Evolutionary conservation across 2,329 filamentous ascomycete genomes (phyloP), one percentile per base, ranked within the genome.

Genomic region (Neonectria coccinea): DNA sequence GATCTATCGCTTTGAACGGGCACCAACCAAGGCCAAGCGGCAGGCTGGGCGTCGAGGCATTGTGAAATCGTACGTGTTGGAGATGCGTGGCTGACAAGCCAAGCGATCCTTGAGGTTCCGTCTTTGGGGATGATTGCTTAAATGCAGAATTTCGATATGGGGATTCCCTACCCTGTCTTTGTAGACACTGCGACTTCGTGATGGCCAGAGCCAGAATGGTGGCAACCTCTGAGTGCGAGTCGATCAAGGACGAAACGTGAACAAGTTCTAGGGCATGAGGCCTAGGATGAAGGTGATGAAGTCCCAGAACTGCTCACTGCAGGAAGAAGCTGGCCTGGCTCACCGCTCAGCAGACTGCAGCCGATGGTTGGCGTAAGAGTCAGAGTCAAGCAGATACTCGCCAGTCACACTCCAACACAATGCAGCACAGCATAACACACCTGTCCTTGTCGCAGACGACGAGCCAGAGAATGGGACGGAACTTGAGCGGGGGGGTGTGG

Each of bases 1-100:
- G 71, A 73, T 73, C 69, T 48, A 68, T 72, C 68, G 45, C 52
- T n/a, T 59, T 60, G 33, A 45, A 59, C 27, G 51, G 51, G 33
- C 33, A 44, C 42, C 53, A 50, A 51, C 51, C 36, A 47, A 63
- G 60, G 29, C 56, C 52, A 22, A 60, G 52, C 44, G 44, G 29
- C 50, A 52, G 55, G 59, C 57, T 65, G 59, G 59, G 55, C 62
- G 64, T 64, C 54, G 36, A 70, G 65, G 44, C 59, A 61, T 54
- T 58, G 39, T 50, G 63, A 67, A 60, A 60, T 64, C 56, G 56
- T 64, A 56, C 62, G 56, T 56, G 45, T 56, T 60, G 56, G 54
- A 52, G 55, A 56, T 36, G 55, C 33, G 55, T 59, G 61, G 61
- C 56, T 63, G 39, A 33, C 42, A 27, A 59, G 42, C 50, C 55